Evolutionary conservation across 108 stramenopile genomes (phyloP).

Genomic region (Stephanodiscus minutulus): DNA sequence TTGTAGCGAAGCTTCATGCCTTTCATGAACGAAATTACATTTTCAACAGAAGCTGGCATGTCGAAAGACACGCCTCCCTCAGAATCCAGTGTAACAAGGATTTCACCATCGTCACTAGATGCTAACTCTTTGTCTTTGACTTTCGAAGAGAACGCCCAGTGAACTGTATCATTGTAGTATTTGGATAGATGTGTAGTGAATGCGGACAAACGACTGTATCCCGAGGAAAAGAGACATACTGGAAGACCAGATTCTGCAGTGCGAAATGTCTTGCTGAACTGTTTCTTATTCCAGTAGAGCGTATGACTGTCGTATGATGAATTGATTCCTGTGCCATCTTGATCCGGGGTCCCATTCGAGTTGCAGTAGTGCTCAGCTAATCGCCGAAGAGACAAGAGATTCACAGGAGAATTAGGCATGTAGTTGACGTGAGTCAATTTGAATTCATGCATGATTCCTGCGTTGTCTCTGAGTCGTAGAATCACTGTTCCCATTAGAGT

Average conservation of each 20-base stretch:
- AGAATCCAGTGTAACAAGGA: too few relatives aligned
- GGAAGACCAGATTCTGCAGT: background rate
- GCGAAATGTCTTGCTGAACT: constrained; percentile 1
- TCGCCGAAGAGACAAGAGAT: too few relatives aligned
- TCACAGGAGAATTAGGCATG: too few relatives aligned
- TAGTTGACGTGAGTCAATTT: too few relatives aligned
- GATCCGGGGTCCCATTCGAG: too few relatives aligned
- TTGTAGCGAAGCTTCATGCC: constrained; percentile 14
- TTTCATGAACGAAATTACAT: background rate
- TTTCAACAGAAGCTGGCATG: background rate
- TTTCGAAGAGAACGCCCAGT: background rate
- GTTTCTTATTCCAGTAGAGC: background rate
- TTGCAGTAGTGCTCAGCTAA: too few relatives aligned
- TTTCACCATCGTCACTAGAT: background rate
- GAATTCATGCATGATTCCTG: too few relatives aligned
- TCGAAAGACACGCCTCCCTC: too few relatives aligned
- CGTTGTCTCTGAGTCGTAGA: too few relatives aligned
- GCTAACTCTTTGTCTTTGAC: background rate
- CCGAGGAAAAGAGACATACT: constrained; percentile 10
- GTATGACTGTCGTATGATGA: too few relatives aligned
- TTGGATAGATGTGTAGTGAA: background rate
- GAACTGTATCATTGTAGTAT: constrained; percentile 12
- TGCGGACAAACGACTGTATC: background rate
- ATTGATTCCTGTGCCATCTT: too few relatives aligned
- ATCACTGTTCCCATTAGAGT: too few relatives aligned